Base-by-base conservation (phyloP, 495 filamentous ascomycete genomes). In the Glutinoglossum americanum region DNA sequence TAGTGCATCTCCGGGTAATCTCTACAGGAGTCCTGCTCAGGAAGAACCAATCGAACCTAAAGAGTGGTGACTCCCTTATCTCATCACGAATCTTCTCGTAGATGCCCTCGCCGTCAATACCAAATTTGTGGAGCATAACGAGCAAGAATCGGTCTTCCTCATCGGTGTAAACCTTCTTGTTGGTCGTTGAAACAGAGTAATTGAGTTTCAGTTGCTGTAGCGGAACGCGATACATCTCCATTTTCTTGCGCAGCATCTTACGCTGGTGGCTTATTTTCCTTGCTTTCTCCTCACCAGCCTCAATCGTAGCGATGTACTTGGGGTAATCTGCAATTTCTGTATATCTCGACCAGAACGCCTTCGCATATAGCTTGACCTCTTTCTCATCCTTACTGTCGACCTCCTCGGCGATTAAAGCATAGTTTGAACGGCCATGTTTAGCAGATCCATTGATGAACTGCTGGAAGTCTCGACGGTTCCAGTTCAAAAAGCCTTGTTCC, bases 1-100 rank as follows among this genome's bases (percentile, higher is more conserved):
- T 99, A 47, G 86, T 90, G 71, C 92, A 97, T 39, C 93, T 77
- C 59, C 93, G 81, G 58, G 85, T 79, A 62, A 99, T 84, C 70
- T 99, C 93, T 26, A 87, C 78, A 1, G 93, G 89, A 1, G 93
- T 99, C 15, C 93, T 78, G 64, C 85, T 90, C 28, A 99, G 75
- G 74, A 97, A 94, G 72, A 97, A 99, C 93, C 93, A 99, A 63
- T 99, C 93, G 61, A 99, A 99, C 28, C 93, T 80, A 76, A 99
- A 99, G 19, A 97, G 71, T 9, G 93, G 89, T 54, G 82, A 89
- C 61, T 99, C 92, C 9, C 92, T 82, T 60, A 99, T 94, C 64
- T 90, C 87, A 58, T 92, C 86, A 17, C 89, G 80, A 62, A 95
- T 90, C 64, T 78, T 80, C 60, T 94, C 87, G 62, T 86, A 87